A percentile compares a stretch with the other conserved stretches of the same genome.
phyloP scores from a whole-genome alignment of 768 basidiomycete species.

The Boletus bicolor region DNA sequence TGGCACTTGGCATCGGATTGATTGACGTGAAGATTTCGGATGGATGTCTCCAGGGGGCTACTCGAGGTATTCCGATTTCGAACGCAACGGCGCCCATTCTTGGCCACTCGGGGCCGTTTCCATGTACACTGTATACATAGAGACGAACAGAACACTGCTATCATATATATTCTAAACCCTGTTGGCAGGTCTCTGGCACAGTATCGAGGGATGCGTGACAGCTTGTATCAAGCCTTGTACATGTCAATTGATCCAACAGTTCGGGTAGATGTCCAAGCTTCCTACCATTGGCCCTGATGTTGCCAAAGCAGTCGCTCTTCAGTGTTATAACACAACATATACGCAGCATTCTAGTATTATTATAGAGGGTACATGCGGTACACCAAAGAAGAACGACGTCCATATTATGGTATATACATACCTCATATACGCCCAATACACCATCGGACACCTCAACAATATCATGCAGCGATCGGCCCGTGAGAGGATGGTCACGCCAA shows the following conservation, averaged over 20 bases:
- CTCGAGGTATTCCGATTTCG: too few species aligned
- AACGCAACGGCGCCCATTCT: too few species aligned
- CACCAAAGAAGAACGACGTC: neutral
- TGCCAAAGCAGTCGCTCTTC: neutral
- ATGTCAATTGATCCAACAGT: neutral
- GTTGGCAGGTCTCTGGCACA: too few species aligned
- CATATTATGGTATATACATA: neutral
- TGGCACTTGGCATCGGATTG: too few species aligned
- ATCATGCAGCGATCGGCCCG: neutral
- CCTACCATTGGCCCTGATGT: neutral
- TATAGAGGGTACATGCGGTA: neutral
- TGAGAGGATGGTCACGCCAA: conserved; percentile 18
- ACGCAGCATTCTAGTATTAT: neutral
- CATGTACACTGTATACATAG: too few species aligned
- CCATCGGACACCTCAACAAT: neutral
- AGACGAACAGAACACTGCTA: too few species aligned
- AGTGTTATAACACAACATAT: neutral
- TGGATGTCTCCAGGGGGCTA: too few species aligned
- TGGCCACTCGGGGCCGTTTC: too few species aligned
- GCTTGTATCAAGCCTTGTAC: too few species aligned
- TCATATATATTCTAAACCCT: too few species aligned
- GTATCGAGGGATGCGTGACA: too few species aligned
- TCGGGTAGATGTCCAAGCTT: neutral
- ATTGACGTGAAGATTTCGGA: too few species aligned
- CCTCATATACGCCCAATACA: neutral